Evolutionary conservation across 2,329 filamentous ascomycete species (phyloP), one percentile per base, ranked within the genome.

Genomic region (Ilyonectria mors-panacis): DNA sequence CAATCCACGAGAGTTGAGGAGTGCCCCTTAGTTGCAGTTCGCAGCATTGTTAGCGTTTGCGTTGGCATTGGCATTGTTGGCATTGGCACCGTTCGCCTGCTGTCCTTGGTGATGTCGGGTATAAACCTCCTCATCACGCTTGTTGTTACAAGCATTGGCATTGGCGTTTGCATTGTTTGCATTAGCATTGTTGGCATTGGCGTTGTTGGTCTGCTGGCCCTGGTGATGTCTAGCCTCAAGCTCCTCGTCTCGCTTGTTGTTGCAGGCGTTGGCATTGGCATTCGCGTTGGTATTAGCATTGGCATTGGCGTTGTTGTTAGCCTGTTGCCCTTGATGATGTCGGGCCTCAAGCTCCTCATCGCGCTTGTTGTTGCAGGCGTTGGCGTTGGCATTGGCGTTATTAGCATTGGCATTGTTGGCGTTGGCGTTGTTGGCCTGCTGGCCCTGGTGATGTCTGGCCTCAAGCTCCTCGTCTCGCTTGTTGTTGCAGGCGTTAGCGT

Each of bases 381-480:
- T 10, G 3, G n/a, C 47, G 3, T 39, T 44, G 7, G 47, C 44
- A 19, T 30, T 30, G 1, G 48, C 26, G 19, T 51, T 51, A 26
- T 26, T 15, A 33, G 30, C 33, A 2, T 19, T 30, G 17, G 26
- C 23, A 4, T 17, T 5, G 54, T 13, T 13, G 13, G 55, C 33
- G 30, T 30, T 50, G 30, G 17, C 33, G 10, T 33, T 26, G 21
- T 37, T 28, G 7, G 37, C 23, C 37, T 56, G 39, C 37, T 55
- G 33, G 3, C 55, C 56, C 19, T 59, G 56, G 6, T 59, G 56
- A 15, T 59, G 56, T 21, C 56, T 37, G 17, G 23, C 37, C 9
- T 57, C 37, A 4, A 57, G 23, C 15, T 9, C 2, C 7, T 59
- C 55, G n/a, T 59, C 62, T 17, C 62, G 55, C 21, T 65, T 65